Base-by-base conservation (phyloP, 169 alveolate genomes). In the Plasmodium berghei region DNA sequence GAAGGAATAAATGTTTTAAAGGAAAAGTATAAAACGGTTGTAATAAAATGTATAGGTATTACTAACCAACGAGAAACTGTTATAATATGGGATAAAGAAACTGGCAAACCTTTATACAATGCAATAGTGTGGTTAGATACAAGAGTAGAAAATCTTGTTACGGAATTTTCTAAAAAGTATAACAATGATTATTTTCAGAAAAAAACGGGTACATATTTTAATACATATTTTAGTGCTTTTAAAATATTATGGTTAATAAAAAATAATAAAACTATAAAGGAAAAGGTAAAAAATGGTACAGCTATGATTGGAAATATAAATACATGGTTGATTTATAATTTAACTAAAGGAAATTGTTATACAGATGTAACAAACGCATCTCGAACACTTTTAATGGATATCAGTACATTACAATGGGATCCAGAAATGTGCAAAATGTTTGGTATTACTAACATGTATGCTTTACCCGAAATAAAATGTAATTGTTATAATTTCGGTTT, bases 41-140 rank as follows among this genome's bases (percentile, higher is more conserved):
- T 56, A 20, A 71, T 95, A 42, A 89, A 74, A 48, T 93, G 96
- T 14, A 61, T 96, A 18, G 98, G 98, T 49, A 95, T 96, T 46
- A 96, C 98, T 20, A 95, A 95, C 66, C 97, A 96, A 67, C 64
- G 98, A 67, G 98, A 96, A 52, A 96, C 98, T 6, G 93, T 94
- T 0, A 89, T 96, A n/a, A 96, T 95, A 24, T 96, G 98, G 98
- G 96, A 95, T 58, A 93, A 92, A 49, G 20, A 24, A 1, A 94
- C 97, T 18, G 98, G 98, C 5, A 89, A 94, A 67, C 98, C 98
- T 10, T 77, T 97, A 48, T 93, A 95, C 58, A 95, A 97, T 77
- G 98, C 99, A n/a, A 96, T 98, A 34, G 98, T 98, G 1, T 98
- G 99, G 99, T 91, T 96, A 52, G 99, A 97, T 89, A 89, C 96